Percentiles rank a stretch among this genome's conserved stretches.
Conservation (phyloP, 768 basidiomycete species). For the Galerina sulciceps region DNA sequence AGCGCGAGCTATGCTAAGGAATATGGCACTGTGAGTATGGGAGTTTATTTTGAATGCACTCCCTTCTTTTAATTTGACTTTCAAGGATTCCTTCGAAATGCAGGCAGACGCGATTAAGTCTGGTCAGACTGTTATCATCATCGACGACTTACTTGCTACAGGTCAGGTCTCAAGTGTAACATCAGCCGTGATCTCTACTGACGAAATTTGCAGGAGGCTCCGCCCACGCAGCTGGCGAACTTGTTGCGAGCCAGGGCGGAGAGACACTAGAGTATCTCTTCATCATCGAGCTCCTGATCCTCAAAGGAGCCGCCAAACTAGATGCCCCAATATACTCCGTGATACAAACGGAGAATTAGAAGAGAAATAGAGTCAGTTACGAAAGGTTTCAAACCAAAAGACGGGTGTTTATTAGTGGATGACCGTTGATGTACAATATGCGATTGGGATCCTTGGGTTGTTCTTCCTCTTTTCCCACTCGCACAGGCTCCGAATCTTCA, state of each 20-base stretch:
- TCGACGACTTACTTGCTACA: conserved; percentile 97
- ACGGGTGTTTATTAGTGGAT: conserved; percentile 77
- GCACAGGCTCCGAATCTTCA: conserved; percentile 26
- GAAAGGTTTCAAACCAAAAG: conserved; percentile 50
- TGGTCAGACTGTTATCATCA: conserved; percentile 82
- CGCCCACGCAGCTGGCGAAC: conserved; percentile 89
- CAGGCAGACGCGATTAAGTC: conserved; percentile 83
- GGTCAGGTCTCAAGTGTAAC: conserved; percentile 50
- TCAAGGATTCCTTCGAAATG: conserved; percentile 94
- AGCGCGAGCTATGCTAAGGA: conserved; percentile 87
- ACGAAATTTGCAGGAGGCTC: conserved; percentile 71
- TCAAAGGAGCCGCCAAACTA: conserved; percentile 77
- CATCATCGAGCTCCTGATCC: conserved; percentile 81
- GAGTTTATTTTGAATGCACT: background rate
- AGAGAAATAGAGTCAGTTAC: conserved; percentile 8
- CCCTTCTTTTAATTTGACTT: background rate
- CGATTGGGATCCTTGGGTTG: conserved; percentile 40
- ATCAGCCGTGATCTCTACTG: background rate
- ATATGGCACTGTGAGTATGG: conserved; percentile 75
- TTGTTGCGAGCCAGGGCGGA: conserved; percentile 82
- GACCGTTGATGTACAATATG: conserved; percentile 77
- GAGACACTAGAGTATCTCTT: conserved; percentile 93
- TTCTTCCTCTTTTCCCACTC: conserved; percentile 27
- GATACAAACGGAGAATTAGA: conserved; percentile 71
- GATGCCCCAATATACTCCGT: conserved; percentile 90